phyloP scores from a whole-genome alignment of 108 stramenopile genomes.

The Nannochloropsis gaditana region DNA sequence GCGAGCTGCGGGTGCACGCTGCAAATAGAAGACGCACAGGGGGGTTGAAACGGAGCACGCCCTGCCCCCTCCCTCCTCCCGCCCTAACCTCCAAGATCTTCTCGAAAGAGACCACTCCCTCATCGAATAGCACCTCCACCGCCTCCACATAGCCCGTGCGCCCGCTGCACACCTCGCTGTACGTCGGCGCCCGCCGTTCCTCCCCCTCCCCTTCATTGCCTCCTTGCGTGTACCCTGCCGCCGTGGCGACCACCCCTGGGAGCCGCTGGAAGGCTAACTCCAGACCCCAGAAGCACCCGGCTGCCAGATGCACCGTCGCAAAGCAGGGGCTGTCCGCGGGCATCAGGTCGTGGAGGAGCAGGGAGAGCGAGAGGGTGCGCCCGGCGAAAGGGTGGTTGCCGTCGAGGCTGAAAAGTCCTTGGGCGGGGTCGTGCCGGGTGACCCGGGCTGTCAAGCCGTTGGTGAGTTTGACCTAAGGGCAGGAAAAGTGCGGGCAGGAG shows the following conservation, averaged over 20 bases:
- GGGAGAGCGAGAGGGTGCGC: background rate
- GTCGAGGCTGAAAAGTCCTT: background rate
- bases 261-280: constrained; percentile 14
- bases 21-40: too few species aligned
- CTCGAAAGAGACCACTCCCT: background rate
- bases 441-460: background rate
- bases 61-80: background rate
- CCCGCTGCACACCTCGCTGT: constrained; percentile 19
- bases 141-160: constrained; percentile 12
- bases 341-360: background rate
- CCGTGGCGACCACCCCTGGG: constrained; percentile 18
- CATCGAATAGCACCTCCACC: background rate
- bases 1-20: too few species aligned
- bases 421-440: background rate
- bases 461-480: background rate
- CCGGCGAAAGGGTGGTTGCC: background rate
- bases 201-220: background rate
- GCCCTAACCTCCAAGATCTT: background rate
- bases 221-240: constrained; percentile 17
- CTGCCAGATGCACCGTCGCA: background rate
- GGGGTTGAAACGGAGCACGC: too few species aligned
- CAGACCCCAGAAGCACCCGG: constrained; percentile 24
- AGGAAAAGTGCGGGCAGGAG: background rate
- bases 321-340: background rate
- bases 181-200: constrained; percentile 7